Percentiles rank a stretch among this genome's conserved stretches.
These are phyloP conservation scores for Sugiyamaella americana DNA, from an alignment of 805 yeast genomes.

Conservation along the genomic window DNA sequence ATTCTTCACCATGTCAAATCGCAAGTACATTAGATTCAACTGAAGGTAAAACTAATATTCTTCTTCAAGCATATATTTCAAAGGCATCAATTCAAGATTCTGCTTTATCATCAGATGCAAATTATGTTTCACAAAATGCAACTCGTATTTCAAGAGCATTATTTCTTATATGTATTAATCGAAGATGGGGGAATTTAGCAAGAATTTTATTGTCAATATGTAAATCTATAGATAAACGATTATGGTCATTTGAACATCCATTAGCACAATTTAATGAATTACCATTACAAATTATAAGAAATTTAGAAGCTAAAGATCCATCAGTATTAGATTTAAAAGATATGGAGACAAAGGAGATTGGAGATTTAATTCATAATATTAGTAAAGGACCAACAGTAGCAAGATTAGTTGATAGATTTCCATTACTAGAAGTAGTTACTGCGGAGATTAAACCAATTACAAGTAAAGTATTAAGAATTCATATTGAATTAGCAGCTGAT, in stretches of 20 bases:
- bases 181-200: slow-evolving; percentile 86
- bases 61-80: slow-evolving; percentile 84
- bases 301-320: slow-evolving; percentile 47
- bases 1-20: slow-evolving; percentile 64
- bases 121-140: slow-evolving; percentile 92
- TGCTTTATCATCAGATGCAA: slow-evolving; percentile 76
- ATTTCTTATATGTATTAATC: slow-evolving; percentile 75
- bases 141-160: slow-evolving; percentile 90
- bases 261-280: slow-evolving; percentile 71
- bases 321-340: slow-evolving; percentile 65
- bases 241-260: slow-evolving; percentile 92
- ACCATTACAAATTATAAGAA: slow-evolving; percentile 54
- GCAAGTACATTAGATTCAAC: slow-evolving; percentile 70
- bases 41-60: slow-evolving; percentile 79
- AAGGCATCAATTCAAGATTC: slow-evolving; percentile 67
- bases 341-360: slow-evolving; percentile 68
- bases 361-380: slow-evolving; percentile 81
- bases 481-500: slow-evolving; percentile 61
- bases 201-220: slow-evolving; percentile 72
- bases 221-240: slow-evolving; percentile 72
- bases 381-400: slow-evolving; percentile 63
- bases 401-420: slow-evolving; percentile 62
- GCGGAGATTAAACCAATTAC: slow-evolving; percentile 89
- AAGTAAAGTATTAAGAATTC: slow-evolving; percentile 74
- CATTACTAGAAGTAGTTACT: slow-evolving; percentile 55